These are phyloP conservation scores for Alliaria petiolata DNA, from an alignment of 345 rosid species.

Conservation along the genomic window DNA sequence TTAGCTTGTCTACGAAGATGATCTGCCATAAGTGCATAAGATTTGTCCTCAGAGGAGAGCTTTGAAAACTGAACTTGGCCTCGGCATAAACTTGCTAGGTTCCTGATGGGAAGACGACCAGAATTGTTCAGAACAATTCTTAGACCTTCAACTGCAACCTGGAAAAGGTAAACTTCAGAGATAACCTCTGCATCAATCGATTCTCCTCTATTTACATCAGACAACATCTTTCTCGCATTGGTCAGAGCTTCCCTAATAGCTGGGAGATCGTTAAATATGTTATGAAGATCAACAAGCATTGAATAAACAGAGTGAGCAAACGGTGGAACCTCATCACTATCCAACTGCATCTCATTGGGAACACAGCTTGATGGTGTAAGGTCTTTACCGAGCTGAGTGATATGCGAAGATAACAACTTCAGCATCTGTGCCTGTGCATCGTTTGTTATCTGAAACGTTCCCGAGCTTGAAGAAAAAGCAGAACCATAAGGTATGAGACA, in stretches of 20 bases:
- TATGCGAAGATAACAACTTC: conserved; percentile 48
- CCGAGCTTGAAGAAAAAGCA: conserved; percentile 35
- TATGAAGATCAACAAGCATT: conserved; percentile 67
- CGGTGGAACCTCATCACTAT: conserved; percentile 51
- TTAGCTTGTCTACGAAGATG: too few relatives aligned
- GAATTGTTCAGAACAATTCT: too few relatives aligned
- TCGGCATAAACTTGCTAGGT: too few relatives aligned
- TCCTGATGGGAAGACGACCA: too few relatives aligned
- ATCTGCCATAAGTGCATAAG: too few relatives aligned
- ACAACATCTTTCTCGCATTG: conserved; percentile 65
- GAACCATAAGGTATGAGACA: conserved; percentile 50
- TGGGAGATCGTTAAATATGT: conserved; percentile 65
- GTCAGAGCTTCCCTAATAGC: conserved; percentile 65
- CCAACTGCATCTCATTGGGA: conserved; percentile 33
- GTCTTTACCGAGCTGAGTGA: conserved; percentile 35
- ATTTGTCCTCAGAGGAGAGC: too few relatives aligned
- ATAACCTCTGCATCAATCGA: conserved; percentile 43
- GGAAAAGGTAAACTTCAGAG: conserved; percentile 66
- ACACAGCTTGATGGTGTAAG: conserved; percentile 25
- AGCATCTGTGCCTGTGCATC: conserved; percentile 55
- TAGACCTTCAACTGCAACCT: conserved; percentile 83
- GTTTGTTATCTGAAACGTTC: conserved; percentile 45
- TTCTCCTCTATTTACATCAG: conserved; percentile 65
- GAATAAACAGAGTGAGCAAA: conserved; percentile 82
- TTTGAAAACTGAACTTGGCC: too few relatives aligned